Evolutionary conservation across 495 filamentous ascomycete species (phyloP).

Genomic region (Neurospora terricola): DNA sequence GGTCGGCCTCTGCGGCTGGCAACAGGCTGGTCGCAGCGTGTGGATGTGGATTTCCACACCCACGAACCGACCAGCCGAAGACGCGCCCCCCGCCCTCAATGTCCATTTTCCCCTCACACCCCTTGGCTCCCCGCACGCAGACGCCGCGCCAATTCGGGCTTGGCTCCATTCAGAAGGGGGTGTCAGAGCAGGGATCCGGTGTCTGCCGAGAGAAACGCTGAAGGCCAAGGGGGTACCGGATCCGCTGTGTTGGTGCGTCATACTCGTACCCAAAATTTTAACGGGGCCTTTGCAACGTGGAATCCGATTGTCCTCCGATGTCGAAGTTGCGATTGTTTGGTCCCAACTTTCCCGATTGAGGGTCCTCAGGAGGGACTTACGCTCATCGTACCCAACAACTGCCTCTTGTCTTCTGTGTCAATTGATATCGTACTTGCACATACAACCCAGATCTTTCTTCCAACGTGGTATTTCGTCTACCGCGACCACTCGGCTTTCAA

Average conservation of each 20-base stretch:
- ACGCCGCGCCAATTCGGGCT: background rate
- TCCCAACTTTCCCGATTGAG: background rate
- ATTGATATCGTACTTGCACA: background rate
- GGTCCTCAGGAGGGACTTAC: background rate
- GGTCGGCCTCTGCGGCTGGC: background rate
- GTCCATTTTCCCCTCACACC: background rate
- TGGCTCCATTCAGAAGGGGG: background rate
- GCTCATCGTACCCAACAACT: background rate
- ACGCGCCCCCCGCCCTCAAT: background rate
- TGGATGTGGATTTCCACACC: background rate
- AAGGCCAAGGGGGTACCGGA: background rate
- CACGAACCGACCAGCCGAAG: background rate
- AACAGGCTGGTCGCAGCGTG: background rate
- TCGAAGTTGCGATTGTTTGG: background rate
- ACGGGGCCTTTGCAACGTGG: background rate
- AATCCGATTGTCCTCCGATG: background rate
- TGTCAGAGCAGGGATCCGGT: background rate
- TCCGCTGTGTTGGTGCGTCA: background rate
- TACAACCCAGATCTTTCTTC: background rate
- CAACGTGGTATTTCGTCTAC: background rate
- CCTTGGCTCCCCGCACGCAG: background rate
- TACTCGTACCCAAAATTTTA: background rate
- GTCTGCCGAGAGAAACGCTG: background rate
- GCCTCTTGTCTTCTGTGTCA: background rate
- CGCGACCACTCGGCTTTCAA: slow-evolving; percentile 4